Evolutionary conservation across 2,329 filamentous ascomycete genomes (phyloP).

Genomic region (Arthrobotrys musiformis): DNA sequence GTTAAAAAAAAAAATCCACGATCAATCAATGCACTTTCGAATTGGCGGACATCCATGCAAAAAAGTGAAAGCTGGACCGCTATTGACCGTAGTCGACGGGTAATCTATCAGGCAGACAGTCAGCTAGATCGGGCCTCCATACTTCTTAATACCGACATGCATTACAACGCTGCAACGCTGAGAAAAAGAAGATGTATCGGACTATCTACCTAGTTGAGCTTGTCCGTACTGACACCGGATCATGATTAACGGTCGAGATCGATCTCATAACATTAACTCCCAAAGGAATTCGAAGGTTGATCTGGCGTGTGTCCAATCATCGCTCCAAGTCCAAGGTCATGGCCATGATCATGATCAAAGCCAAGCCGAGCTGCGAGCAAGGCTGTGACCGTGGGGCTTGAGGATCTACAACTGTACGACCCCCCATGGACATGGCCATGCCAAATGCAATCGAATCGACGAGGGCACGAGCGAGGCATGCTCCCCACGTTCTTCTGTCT

Average conservation of each 20-base stretch:
- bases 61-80: not conserved
- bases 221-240: constrained; percentile 6
- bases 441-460: constrained; percentile 10
- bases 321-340: constrained; percentile 19
- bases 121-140: not conserved
- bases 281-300: not conserved
- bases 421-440: not conserved
- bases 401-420: not conserved
- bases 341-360: constrained; percentile 20
- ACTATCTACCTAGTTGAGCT: constrained; percentile 6
- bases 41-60: constrained; percentile 6
- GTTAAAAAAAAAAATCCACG: too few species aligned
- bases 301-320: constrained; percentile 39
- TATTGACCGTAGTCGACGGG: not conserved
- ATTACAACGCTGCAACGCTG: constrained; percentile 5
- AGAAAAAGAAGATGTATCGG: not conserved
- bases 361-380: constrained; percentile 16
- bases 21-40: not conserved
- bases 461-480: not conserved
- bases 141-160: not conserved
- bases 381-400: too few species aligned
- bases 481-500: constrained; percentile 31
- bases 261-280: constrained; percentile 4
- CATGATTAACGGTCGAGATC: constrained; percentile 1
- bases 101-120: constrained; percentile 37